These are phyloP conservation scores for Agastache rugosa DNA, from an alignment of 257 asterid species.

Conservation along the genomic window DNA sequence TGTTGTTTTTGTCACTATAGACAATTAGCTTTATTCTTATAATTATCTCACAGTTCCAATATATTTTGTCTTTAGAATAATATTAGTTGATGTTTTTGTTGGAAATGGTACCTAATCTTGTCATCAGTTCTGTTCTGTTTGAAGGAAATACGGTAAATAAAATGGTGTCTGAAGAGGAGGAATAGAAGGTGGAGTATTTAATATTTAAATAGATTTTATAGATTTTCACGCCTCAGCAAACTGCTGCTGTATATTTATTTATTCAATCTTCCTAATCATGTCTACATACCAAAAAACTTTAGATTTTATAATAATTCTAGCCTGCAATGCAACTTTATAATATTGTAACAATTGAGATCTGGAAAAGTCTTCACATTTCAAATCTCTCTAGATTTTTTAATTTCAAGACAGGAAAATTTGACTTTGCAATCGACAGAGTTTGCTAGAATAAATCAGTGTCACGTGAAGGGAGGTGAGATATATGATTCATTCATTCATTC, in stretches of 20 bases:
- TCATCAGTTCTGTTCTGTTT: background rate
- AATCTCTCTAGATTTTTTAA: background rate
- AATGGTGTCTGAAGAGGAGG: too few relatives aligned
- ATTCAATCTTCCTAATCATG: background rate
- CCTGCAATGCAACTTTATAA: background rate
- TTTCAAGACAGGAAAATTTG: background rate
- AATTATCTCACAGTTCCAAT: too few relatives aligned
- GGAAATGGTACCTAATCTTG: background rate
- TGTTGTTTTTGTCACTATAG: too few relatives aligned
- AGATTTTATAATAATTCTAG: background rate
- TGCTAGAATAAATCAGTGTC: background rate
- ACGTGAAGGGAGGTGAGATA: background rate
- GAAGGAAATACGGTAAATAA: too few relatives aligned
- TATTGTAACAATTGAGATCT: background rate
- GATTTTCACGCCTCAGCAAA: too few relatives aligned
- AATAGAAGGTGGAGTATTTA: too few relatives aligned
- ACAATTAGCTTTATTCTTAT: too few relatives aligned
- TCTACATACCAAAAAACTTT: background rate
- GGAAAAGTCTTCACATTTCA: background rate
- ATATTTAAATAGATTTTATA: too few relatives aligned
- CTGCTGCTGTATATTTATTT: too few relatives aligned
- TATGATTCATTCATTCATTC: background rate
- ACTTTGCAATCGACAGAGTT: background rate
- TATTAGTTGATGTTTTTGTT: background rate
- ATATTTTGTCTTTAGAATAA: background rate